Evolutionary conservation across 345 rosid species (phyloP).

Genomic region (Citrus sp.): DNA sequence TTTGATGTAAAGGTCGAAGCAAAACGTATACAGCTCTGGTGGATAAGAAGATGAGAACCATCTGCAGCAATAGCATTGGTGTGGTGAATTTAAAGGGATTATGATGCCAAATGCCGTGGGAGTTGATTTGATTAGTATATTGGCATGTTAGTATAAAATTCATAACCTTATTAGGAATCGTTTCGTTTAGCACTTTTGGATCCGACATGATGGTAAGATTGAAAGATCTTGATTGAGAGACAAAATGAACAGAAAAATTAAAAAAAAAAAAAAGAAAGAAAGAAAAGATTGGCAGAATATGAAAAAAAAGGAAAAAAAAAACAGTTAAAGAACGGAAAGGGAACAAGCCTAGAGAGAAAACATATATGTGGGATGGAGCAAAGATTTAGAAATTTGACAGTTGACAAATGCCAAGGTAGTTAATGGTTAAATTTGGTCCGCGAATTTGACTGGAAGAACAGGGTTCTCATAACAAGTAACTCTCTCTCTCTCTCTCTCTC

Average conservation of each 20-base stretch:
- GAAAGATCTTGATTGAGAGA: neutral
- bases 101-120: neutral
- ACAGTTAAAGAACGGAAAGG: neutral
- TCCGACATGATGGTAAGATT: neutral
- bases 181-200: neutral
- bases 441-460: neutral
- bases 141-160: neutral
- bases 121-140: neutral
- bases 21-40: conserved; percentile 4
- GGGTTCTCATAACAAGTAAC: too few species aligned
- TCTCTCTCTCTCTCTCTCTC: too few species aligned
- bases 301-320: too few species aligned
- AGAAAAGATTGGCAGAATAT: too few species aligned
- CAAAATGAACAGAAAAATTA: neutral
- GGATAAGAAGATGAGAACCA: neutral
- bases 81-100: neutral
- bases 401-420: neutral
- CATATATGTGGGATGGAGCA: neutral
- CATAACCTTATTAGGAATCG: neutral
- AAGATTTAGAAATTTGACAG: neutral
- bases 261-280: neutral
- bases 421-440: neutral
- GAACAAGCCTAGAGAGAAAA: neutral
- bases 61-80: neutral
- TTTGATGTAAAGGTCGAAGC: conserved; percentile 3